Conservation (phyloP, 1,284 basidiomycete genomes). For the Trametes hirsuta region DNA sequence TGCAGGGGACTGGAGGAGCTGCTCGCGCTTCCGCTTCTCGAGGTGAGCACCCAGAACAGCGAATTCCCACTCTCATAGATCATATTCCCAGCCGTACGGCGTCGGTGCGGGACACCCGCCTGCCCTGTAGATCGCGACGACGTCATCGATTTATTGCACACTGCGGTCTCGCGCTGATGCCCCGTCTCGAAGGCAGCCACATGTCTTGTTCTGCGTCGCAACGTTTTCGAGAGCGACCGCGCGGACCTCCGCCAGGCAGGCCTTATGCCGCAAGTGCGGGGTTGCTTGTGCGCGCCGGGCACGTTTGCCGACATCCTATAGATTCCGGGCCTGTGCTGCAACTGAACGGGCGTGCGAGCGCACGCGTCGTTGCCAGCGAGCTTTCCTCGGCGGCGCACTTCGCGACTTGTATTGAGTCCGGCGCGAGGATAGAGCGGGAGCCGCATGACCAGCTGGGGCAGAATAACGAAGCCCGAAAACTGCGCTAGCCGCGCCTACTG, state of each 20-base stretch:
- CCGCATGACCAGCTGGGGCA: too few species aligned
- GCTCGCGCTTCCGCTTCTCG: background rate
- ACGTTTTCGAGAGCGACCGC: background rate
- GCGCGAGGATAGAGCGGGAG: conserved; percentile 5
- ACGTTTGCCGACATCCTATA: background rate
- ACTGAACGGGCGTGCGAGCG: conserved; percentile 14
- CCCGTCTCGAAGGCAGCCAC: background rate
- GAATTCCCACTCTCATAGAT: background rate
- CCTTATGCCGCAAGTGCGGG: background rate
- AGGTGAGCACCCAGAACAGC: background rate
- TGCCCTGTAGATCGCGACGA: background rate
- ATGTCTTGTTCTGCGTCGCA: background rate
- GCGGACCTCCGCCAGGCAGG: background rate
- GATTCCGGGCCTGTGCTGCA: conserved; percentile 7
- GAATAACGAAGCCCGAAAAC: background rate
- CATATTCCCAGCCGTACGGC: background rate
- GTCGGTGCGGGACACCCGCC: background rate
- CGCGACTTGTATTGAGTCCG: background rate
- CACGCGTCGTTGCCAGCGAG: background rate
- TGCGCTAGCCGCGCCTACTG: background rate
- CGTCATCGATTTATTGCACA: background rate
- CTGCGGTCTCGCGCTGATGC: background rate
- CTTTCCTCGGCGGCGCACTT: background rate
- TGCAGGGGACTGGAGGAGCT: background rate
- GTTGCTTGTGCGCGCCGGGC: background rate